These are phyloP conservation scores for Rhododendron vialii DNA, from an alignment of 148 eudicot genomes.

Conservation along the genomic window DNA sequence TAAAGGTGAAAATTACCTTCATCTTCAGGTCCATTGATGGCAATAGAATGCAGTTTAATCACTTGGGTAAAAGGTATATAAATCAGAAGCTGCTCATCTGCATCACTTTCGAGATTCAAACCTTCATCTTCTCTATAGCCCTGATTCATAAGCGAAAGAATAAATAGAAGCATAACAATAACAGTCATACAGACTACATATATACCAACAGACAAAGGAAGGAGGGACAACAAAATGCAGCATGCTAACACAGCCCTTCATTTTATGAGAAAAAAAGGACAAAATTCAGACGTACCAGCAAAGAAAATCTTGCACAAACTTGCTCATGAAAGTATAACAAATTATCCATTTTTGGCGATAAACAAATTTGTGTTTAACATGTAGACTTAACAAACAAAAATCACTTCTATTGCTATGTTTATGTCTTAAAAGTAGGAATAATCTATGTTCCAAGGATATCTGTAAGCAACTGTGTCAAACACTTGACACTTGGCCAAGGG, in stretches of 20 bases:
- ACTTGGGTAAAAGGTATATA: slow-evolving; percentile 88
- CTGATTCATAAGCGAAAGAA: slow-evolving; percentile 32
- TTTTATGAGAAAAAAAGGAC: background rate
- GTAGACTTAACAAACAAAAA: background rate
- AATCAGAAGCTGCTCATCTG: slow-evolving; percentile 91
- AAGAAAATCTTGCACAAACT: background rate
- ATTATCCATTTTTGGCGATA: background rate
- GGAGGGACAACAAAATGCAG: background rate
- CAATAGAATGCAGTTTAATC: slow-evolving; percentile 76
- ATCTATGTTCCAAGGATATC: background rate
- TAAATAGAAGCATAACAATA: background rate
- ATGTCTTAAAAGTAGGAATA: background rate
- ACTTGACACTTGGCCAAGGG: background rate
- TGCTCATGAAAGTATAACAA: background rate
- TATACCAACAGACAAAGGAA: background rate
- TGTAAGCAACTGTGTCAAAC: background rate
- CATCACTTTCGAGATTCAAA: slow-evolving; percentile 84
- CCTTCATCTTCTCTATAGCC: slow-evolving; percentile 98
- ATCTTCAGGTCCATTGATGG: slow-evolving; percentile 77
- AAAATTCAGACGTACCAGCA: background rate
- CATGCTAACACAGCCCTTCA: background rate
- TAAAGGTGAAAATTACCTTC: slow-evolving; percentile 48
- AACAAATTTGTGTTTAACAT: background rate
- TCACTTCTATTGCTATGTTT: background rate
- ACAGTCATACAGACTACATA: background rate